Conservation (phyloP, 169 alveolate species). For the Cryptosporidium parvum region DNA sequence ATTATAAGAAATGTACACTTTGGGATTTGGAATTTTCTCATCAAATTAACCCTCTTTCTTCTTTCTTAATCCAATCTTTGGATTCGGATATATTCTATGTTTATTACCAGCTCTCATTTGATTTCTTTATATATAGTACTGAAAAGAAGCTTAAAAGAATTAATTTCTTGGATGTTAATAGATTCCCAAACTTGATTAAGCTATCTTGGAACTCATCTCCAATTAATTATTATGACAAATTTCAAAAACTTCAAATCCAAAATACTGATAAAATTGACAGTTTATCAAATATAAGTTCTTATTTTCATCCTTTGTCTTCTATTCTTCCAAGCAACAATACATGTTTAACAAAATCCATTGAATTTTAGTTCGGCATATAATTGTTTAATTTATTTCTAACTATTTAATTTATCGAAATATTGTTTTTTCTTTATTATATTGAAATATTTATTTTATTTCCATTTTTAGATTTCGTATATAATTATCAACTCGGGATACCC, state of each 20-base stretch:
- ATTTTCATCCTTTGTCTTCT: background rate
- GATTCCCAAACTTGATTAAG: constrained; percentile 27
- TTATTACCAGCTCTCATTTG: constrained; percentile 36
- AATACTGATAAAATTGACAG: background rate
- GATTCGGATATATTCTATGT: background rate
- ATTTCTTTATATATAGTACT: constrained; percentile 35
- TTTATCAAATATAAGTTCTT: background rate
- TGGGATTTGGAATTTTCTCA: constrained; percentile 64
- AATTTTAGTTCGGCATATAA: background rate
- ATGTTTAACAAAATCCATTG: background rate
- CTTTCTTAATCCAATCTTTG: constrained; percentile 7
- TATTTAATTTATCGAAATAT: background rate
- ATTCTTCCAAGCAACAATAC: constrained; percentile 16
- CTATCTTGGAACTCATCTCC: constrained; percentile 59
- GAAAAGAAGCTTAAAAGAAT: constrained; percentile 11
- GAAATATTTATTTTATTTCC: background rate
- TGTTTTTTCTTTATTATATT: background rate
- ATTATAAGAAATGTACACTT: constrained; percentile 57
- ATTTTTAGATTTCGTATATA: background rate
- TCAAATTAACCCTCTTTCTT: constrained; percentile 27
- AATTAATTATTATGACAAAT: constrained; percentile 5
- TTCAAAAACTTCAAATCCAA: constrained; percentile 1
- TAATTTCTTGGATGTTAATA: constrained; percentile 16
- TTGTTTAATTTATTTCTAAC: background rate
- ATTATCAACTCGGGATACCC: background rate